Base-by-base conservation (phyloP, 768 basidiomycete species). In the Mycena olivaceomarginata region DNA sequence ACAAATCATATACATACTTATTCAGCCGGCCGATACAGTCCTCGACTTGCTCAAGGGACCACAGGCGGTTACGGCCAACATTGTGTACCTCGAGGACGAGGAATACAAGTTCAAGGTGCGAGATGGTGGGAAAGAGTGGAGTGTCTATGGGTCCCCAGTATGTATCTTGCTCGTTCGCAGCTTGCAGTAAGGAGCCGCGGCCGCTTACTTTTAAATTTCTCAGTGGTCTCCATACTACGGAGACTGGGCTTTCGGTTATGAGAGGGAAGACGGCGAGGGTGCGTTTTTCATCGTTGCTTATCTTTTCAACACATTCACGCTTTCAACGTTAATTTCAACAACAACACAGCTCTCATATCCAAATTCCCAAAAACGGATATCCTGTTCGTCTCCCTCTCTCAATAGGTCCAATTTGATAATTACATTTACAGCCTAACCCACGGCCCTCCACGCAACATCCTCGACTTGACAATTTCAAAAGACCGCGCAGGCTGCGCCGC, bases 131-230 rank as follows among this genome's bases (percentile, higher is more conserved):
- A 87, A 85, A 57, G 82, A 78, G 1, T 94, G 94, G 94, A 89
- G 88, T 59, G 88, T 94, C 12, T 93, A 93, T 83, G 94, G 94
- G 0, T 93, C 93, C 22, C 94, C 94, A 11, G 94, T 93, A 72
- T 81, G 18, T 39, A 11, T 20, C 2, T 25, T n/a, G 0, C 13
- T 65, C 2, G n/a, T 25, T 48, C 4, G 15, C 41, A 6, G 46
- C 9, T 45, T 41, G 16, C 62, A 22, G n/a, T 20, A 40, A 5
- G 12, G 4, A 72, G 40, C 43, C n/a, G n/a, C n/a, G n/a, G n/a
- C n/a, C 8, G 41, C 20, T 8, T 53, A 90, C 89, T 91, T 89
- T 53, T 53, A 20, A 53, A 53, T 53, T 31, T 53, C 48, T n/a
- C 51, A 53, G 51, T 53, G 18, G 90, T 87, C 88, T 8, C 90